Evolutionary conservation across 2,329 filamentous ascomycete genomes (phyloP), one percentile per base, ranked within the genome.

Genomic region (Colletotrichum sp.): DNA sequence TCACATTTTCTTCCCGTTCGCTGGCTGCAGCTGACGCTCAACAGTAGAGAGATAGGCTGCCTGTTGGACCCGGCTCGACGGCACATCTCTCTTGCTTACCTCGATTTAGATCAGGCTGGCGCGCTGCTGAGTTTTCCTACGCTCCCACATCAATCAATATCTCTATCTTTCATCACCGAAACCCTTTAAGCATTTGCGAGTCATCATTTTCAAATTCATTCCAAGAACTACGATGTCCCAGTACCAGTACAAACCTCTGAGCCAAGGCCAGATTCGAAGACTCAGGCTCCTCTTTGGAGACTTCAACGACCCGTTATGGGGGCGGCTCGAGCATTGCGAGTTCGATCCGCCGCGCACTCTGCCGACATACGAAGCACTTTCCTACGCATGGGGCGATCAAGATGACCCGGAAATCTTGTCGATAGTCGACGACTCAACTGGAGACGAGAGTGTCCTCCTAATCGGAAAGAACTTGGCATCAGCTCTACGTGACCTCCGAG

Each of bases 401-500:
- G 16, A 51, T 11, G 18, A 51, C 8, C 43, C 18, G 21, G 18
- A 51, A 51, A 51, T 8, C 8, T n/a, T 51, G 43, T 5, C 8
- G 12, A 4, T 51, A 6, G n/a, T 51, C 12, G 18, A 6, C 43
- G 12, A 18, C 8, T 12, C 43, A 8, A 36, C 34, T 36, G 13
- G 3, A 36, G 13, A 16, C 3, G 34, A 36, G 7, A 36, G 3
- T 34, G 1, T 15, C 2, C 47, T 55, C 3, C 24, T 3, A 0
- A 55, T 55, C 5, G 54, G 54, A 18, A 0, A 29, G 0, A 57
- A 57, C 1, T 0, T 57, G 8, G 12, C 54, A 0, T 11, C 4
- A 18, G 54, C 54, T 2, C 2, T 57, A 0, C 54, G 54, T 1
- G 21, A 29, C 24, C 24, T 57, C 0, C 54, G 54, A 0, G 9